phyloP scores from a whole-genome alignment of 208 protist genomes.

The Acanthamoeba polyphaga region DNA sequence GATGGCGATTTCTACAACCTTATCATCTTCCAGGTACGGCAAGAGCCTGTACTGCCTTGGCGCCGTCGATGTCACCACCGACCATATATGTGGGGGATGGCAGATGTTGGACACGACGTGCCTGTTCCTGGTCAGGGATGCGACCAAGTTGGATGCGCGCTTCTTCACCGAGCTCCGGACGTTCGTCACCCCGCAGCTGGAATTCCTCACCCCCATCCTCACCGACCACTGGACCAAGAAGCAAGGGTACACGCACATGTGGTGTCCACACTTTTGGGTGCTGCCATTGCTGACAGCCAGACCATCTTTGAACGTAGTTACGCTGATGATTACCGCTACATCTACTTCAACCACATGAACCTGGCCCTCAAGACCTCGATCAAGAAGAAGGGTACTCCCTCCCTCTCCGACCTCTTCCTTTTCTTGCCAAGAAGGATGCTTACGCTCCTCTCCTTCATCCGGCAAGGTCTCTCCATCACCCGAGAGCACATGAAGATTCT shows the following conservation, averaged over 20 bases:
- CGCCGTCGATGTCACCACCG: not conserved
- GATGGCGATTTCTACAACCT: not conserved
- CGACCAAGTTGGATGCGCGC: slow-evolving; percentile 2
- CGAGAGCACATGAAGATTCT: slow-evolving; percentile 83
- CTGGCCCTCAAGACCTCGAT: slow-evolving; percentile 86
- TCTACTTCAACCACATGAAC: slow-evolving; percentile 90
- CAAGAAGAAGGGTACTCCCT: slow-evolving; percentile 62
- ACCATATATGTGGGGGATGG: not conserved
- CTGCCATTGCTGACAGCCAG: not conserved
- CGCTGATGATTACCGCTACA: slow-evolving; percentile 81
- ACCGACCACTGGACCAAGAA: slow-evolving; percentile 71
- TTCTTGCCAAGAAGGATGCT: not conserved
- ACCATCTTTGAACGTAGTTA: not conserved
- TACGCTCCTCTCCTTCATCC: not conserved
- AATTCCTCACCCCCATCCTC: slow-evolving; percentile 78
- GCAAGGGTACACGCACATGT: slow-evolving; percentile 26
- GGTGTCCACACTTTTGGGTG: not conserved
- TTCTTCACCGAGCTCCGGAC: slow-evolving; percentile 34
- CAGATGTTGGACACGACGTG: slow-evolving; percentile 75
- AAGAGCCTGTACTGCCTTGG: not conserved
- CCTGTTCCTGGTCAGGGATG: slow-evolving; percentile 75
- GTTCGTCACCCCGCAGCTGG: slow-evolving; percentile 71
- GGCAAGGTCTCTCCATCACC: slow-evolving; percentile 30
- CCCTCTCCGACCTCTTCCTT: not conserved
- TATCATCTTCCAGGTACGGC: slow-evolving; percentile 42